Percentiles rank a stretch among this genome's conserved stretches.
Conservation (phyloP, 176 grass and related monocot genomes). For the Musa acuminata region DNA sequence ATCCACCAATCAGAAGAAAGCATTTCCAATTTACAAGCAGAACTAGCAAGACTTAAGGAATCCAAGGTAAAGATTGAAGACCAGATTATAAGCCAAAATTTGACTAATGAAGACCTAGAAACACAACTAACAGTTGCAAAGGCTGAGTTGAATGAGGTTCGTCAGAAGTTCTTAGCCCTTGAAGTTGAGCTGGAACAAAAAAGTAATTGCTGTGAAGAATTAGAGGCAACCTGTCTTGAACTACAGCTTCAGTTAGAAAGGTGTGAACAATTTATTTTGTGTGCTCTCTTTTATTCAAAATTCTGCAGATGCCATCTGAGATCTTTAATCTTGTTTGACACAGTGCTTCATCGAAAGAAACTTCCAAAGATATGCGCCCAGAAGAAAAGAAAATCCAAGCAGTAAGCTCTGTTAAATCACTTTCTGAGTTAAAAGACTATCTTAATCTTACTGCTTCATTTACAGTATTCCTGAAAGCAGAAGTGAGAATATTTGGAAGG, state of each 20-base stretch:
- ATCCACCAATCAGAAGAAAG: constrained; percentile 28
- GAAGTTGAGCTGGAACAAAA: constrained; percentile 5
- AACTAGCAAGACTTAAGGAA: constrained; percentile 39
- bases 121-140: constrained; percentile 10
- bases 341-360: constrained; percentile 31
- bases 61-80: constrained; percentile 21
- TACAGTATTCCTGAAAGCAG: too few species aligned
- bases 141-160: constrained; percentile 24
- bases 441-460: background rate
- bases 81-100: constrained; percentile 16
- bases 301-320: background rate
- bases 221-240: constrained; percentile 25
- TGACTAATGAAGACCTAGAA: constrained; percentile 15
- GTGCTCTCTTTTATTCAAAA: background rate
- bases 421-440: background rate
- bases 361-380: constrained; percentile 26
- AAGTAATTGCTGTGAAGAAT: constrained; percentile 6
- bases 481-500: background rate
- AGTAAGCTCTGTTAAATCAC: constrained; percentile 37
- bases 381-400: constrained; percentile 44
- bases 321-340: background rate
- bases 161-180: constrained; percentile 8
- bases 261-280: constrained; percentile 8
- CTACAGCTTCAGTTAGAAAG: constrained; percentile 26
- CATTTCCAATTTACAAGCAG: constrained; percentile 26